A percentile compares a stretch with the other conserved stretches of the same genome.
phyloP scores from a whole-genome alignment of 1,139 yeast genomes.

The Hemisphaericaspora xylanilytica region DNA sequence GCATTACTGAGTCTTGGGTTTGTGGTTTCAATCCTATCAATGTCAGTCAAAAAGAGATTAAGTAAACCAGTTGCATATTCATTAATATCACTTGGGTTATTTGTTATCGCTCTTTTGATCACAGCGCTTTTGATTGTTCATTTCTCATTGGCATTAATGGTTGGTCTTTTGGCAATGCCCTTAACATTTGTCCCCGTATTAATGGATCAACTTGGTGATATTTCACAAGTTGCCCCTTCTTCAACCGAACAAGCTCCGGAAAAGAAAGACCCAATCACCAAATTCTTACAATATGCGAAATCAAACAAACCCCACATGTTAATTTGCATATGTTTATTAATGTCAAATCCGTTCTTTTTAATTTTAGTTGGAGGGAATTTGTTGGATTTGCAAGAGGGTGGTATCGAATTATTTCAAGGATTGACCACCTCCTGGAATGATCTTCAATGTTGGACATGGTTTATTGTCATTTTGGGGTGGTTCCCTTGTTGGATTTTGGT shows the following conservation, averaged over 20 bases:
- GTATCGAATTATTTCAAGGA: conserved; percentile 41
- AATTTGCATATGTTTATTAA: conserved; percentile 34
- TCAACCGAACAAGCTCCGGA: neutral
- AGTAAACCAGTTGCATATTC: conserved; percentile 26
- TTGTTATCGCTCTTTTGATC: conserved; percentile 65
- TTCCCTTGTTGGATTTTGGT: conserved; percentile 73
- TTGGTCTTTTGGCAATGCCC: conserved; percentile 71
- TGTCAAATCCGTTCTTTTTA: conserved; percentile 57
- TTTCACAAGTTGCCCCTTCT: neutral
- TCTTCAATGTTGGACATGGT: conserved; percentile 87
- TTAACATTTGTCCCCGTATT: conserved; percentile 61
- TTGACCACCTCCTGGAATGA: conserved; percentile 65
- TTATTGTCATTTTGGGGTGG: conserved; percentile 73
- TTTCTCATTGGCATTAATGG: conserved; percentile 71
- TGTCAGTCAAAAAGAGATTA: conserved; percentile 12
- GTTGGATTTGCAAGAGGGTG: conserved; percentile 19
- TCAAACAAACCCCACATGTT: conserved; percentile 21
- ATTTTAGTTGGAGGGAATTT: conserved; percentile 34
- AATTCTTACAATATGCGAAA: conserved; percentile 10
- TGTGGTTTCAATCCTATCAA: conserved; percentile 17
- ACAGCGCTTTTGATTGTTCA: conserved; percentile 79
- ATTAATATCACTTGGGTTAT: conserved; percentile 44
- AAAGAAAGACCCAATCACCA: conserved; percentile 14
- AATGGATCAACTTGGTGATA: conserved; percentile 12
- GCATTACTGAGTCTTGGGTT: conserved; percentile 20